Percentiles rank a stretch among this genome's conserved stretches.
Conservation (phyloP, 2,329 filamentous ascomycete genomes). For the Uncinocarpus reesii region DNA sequence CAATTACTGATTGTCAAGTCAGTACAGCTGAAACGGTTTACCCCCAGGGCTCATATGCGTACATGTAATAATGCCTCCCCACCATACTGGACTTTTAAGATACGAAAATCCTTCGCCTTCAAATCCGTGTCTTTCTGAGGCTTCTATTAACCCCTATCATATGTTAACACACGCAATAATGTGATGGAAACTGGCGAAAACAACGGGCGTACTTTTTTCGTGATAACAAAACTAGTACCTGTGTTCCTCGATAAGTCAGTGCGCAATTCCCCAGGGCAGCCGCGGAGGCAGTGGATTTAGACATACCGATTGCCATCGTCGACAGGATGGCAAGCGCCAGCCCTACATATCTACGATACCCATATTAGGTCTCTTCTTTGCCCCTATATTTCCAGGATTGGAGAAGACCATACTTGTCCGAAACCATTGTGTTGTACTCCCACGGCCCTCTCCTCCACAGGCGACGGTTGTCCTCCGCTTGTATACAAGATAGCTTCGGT, state of each 20-base stretch:
- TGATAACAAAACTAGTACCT: slow-evolving; percentile 97
- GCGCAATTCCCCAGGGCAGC: slow-evolving; percentile 8
- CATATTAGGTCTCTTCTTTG: slow-evolving; percentile 3
- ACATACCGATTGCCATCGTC: slow-evolving; percentile 40
- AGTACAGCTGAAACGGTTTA: slow-evolving; percentile 7
- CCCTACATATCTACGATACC: slow-evolving; percentile 36
- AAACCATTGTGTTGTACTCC: slow-evolving; percentile 28
- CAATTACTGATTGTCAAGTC: slow-evolving; percentile 52
- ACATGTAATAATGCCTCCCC: slow-evolving; percentile 87
- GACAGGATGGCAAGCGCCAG: slow-evolving; percentile 39
- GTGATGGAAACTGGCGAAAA: slow-evolving; percentile 1
- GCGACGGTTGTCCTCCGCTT: background rate
- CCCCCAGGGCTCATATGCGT: slow-evolving; percentile 31
- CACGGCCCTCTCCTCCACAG: background rate
- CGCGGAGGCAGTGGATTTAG: background rate
- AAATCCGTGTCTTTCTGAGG: slow-evolving; percentile 84
- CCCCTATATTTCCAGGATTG: background rate
- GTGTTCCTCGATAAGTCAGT: slow-evolving; percentile 5
- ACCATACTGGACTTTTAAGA: slow-evolving; percentile 90
- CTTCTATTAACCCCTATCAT: slow-evolving; percentile 73
- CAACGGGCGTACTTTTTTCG: slow-evolving; percentile 78
- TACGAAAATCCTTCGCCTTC: slow-evolving; percentile 95
- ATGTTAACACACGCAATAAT: slow-evolving; percentile 19
- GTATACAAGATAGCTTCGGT: background rate
- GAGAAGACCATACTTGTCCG: slow-evolving; percentile 32